Evolutionary conservation across 495 filamentous ascomycete species (phyloP), one percentile per base, ranked within the genome.

Genomic region (Aspergillus carlsbadensis): DNA sequence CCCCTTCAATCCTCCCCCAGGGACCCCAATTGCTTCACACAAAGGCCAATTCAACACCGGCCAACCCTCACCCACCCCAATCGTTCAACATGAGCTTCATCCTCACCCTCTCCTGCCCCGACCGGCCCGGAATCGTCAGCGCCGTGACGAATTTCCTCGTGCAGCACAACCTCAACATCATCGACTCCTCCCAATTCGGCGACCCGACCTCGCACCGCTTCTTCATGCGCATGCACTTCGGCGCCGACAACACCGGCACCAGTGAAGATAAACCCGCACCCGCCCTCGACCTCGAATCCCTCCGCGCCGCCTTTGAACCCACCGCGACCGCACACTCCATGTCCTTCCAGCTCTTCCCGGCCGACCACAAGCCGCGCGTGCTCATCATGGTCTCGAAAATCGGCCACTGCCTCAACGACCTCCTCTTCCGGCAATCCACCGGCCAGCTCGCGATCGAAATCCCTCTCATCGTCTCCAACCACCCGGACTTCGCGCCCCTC

Each of bases 381-480:
- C 76, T 91, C 65, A 88, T 91, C 77, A 89, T 91, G 86, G 87
- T 90, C 57, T 87, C 84, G 52, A 91, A 91, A 74, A 89, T 87
- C 63, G 87, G 87, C 39, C 87, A 90, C 73, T 91, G 87, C 68
- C 75, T 91, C 50, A 89, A 91, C 69, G 87, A 91, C 66, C 73
- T 91, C n/a, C 79, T 91, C 13, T 91, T 87, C 82, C 82, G 87
- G 41, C 78, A 83, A 55, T 78, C 78, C 5, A 86, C 72, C 17
- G 72, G 70, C 51, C 74, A 77, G 54, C 76, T 91, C 13, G 78
- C 78, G 65, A 83, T 91, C 60, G 86, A 89, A 15, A 74, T 90
- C 48, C 84, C 87, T 14, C 61, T 89, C 39, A 77, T 77, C 52
- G 81, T 91, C 40, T 88, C 85, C 55, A 91, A 91, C 71, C 87